phyloP scores from a whole-genome alignment of 257 asterid species.

The Voacanga thouarsii region DNA sequence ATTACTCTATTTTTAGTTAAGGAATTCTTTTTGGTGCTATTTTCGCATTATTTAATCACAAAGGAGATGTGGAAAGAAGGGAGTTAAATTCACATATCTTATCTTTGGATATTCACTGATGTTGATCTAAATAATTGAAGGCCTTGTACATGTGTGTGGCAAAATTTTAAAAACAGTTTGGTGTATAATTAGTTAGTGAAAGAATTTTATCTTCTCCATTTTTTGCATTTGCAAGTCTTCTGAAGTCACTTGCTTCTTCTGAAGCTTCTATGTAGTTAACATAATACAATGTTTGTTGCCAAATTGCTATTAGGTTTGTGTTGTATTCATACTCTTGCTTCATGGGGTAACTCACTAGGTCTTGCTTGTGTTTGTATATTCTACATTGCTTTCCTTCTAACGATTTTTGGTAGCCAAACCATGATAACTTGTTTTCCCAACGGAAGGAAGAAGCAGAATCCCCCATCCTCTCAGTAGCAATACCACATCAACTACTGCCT shows the following conservation, averaged over 20 bases:
- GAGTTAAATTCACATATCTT: neutral
- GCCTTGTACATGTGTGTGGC: neutral
- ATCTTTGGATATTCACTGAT: neutral
- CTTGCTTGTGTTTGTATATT: neutral
- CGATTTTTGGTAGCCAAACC: neutral
- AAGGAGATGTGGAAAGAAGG: neutral
- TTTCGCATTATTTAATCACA: neutral
- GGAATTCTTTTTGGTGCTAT: neutral
- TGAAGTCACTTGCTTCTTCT: neutral
- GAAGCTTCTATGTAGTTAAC: neutral
- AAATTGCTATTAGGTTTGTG: neutral
- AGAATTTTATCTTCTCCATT: neutral
- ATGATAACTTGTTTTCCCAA: neutral
- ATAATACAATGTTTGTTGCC: neutral
- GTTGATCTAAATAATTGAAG: neutral
- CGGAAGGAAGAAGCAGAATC: neutral
- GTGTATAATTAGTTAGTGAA: neutral
- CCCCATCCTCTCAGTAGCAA: neutral
- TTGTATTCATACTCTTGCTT: neutral
- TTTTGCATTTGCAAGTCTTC: neutral
- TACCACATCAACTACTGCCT: neutral
- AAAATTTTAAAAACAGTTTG: neutral
- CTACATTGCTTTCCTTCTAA: neutral
- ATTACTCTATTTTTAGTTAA: neutral
- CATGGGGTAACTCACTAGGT: neutral